A percentile compares a stretch with the other conserved stretches of the same genome.
phyloP scores from a whole-genome alignment of 164 flowering plant genomes.

The Amborella trichopoda region DNA sequence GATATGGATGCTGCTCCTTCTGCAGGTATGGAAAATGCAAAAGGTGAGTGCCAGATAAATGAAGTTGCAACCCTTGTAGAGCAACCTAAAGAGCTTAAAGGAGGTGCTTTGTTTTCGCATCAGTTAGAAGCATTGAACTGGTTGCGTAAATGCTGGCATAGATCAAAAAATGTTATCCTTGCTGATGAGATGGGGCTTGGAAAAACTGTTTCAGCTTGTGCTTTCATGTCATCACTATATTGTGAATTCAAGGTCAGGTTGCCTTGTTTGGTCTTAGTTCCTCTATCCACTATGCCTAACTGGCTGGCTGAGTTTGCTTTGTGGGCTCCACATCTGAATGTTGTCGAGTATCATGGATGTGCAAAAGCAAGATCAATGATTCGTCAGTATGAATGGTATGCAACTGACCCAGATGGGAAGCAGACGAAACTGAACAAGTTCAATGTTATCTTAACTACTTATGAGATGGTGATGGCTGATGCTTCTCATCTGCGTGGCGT shows the following conservation, averaged over 20 bases:
- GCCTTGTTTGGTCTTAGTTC: slow-evolving; percentile 93
- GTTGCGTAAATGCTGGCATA: slow-evolving; percentile 93
- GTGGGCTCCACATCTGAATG: slow-evolving; percentile 93
- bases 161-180: slow-evolving; percentile 85
- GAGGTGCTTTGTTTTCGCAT: slow-evolving; percentile 90
- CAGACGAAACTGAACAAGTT: slow-evolving; percentile 50
- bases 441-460: slow-evolving; percentile 89
- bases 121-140: slow-evolving; percentile 98
- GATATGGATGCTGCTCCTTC: slow-evolving; percentile 41
- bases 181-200: slow-evolving; percentile 99
- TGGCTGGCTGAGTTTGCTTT: slow-evolving; percentile 89
- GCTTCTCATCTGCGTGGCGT: slow-evolving; percentile 73
- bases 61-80: slow-evolving; percentile 59
- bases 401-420: slow-evolving; percentile 30
- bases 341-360: slow-evolving; percentile 96
- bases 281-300: slow-evolving; percentile 98
- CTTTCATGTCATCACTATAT: slow-evolving; percentile 80
- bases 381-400: slow-evolving; percentile 98
- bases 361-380: slow-evolving; percentile 84
- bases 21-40: slow-evolving; percentile 15
- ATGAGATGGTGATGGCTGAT: slow-evolving; percentile 96
- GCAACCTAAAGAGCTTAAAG: slow-evolving; percentile 84
- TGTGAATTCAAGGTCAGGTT: slow-evolving; percentile 62
- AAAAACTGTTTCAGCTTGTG: slow-evolving; percentile 92
- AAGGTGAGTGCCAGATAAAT: slow-evolving; percentile 19